A percentile compares a stretch with the other conserved stretches of the same genome.
phyloP scores from a whole-genome alignment of 2,329 filamentous ascomycete genomes.

The Fusarium subtropicale region DNA sequence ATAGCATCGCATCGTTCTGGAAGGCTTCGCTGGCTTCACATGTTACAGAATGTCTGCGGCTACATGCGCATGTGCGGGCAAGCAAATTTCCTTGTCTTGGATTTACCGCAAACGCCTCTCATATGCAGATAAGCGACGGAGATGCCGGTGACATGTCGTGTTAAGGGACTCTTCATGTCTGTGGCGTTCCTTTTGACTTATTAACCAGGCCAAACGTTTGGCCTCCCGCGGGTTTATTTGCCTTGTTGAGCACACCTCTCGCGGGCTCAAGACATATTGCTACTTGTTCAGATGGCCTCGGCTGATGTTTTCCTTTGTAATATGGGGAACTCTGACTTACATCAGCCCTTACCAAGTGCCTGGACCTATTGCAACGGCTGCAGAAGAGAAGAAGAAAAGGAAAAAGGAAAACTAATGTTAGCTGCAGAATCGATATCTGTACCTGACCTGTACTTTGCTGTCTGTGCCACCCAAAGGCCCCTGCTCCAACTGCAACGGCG shows the following conservation, averaged over 20 bases:
- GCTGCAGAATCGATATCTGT: constrained; percentile 6
- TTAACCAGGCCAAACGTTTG: constrained; percentile 14
- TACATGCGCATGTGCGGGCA: neutral
- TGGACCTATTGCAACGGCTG: constrained; percentile 17
- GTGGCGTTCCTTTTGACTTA: constrained; percentile 30
- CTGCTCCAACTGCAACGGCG: constrained; percentile 29
- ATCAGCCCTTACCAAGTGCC: constrained; percentile 7
- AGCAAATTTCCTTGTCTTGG: constrained; percentile 1
- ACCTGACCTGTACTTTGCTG: neutral
- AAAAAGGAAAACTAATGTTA: constrained; percentile 33
- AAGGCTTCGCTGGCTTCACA: constrained; percentile 36
- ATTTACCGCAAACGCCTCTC: constrained; percentile 22
- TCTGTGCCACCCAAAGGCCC: constrained; percentile 9
- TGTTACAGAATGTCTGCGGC: constrained; percentile 5
- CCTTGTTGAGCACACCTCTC: constrained; percentile 20
- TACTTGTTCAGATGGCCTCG: neutral
- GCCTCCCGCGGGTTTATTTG: constrained; percentile 21
- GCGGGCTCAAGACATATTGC: neutral
- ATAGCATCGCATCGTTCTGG: constrained; percentile 37
- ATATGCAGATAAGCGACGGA: constrained; percentile 47
- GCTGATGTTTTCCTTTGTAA: neutral
- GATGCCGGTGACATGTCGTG: constrained; percentile 39
- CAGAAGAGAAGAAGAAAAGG: constrained; percentile 13
- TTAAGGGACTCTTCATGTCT: constrained; percentile 15
- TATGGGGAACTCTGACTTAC: constrained; percentile 4